Percentiles rank a stretch among this genome's conserved stretches.
Conservation (phyloP, 2,329 filamentous ascomycete genomes). For the Fusarium algeriense region DNA sequence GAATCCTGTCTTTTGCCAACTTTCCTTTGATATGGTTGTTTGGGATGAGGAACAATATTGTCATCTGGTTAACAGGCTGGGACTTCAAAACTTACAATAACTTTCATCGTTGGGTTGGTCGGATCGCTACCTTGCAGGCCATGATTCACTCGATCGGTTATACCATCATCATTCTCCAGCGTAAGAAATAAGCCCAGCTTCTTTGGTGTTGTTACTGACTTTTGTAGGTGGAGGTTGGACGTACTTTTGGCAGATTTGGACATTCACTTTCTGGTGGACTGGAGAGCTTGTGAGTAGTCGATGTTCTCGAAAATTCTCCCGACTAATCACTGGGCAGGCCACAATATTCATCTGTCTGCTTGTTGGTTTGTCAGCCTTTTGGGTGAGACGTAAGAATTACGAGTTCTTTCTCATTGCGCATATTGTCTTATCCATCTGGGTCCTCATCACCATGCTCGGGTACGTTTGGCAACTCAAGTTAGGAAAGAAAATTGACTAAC, state of each 20-base stretch:
- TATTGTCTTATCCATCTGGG: slow-evolving; percentile 63
- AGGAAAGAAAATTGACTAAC: background rate
- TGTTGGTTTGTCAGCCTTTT: slow-evolving; percentile 62
- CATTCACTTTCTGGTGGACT: slow-evolving; percentile 62
- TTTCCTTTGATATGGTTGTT: slow-evolving; percentile 76
- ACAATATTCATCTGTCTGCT: slow-evolving; percentile 60
- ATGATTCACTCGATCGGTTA: slow-evolving; percentile 73
- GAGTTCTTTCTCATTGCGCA: slow-evolving; percentile 64
- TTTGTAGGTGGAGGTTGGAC: slow-evolving; percentile 54
- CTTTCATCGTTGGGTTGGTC: slow-evolving; percentile 75
- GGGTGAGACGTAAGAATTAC: slow-evolving; percentile 64
- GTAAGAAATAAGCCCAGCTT: slow-evolving; percentile 27
- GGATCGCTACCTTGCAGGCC: slow-evolving; percentile 71
- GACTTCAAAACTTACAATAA: slow-evolving; percentile 75
- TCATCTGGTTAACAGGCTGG: slow-evolving; percentile 77
- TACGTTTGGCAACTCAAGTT: slow-evolving; percentile 44
- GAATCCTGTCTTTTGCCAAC: slow-evolving; percentile 73
- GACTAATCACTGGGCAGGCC: slow-evolving; percentile 46
- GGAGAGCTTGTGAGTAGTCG: slow-evolving; percentile 57
- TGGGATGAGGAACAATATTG: slow-evolving; percentile 73
- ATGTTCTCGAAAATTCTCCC: rapidly evolving
- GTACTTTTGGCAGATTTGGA: slow-evolving; percentile 51
- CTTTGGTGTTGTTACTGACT: slow-evolving; percentile 36
- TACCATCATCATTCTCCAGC: slow-evolving; percentile 52
- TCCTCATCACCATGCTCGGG: slow-evolving; percentile 65